A percentile compares a stretch with the other conserved stretches of the same genome.
Evolutionary conservation across 2,329 filamentous ascomycete genomes (phyloP).

Genomic region (Aspergillus sclerotialis): DNA sequence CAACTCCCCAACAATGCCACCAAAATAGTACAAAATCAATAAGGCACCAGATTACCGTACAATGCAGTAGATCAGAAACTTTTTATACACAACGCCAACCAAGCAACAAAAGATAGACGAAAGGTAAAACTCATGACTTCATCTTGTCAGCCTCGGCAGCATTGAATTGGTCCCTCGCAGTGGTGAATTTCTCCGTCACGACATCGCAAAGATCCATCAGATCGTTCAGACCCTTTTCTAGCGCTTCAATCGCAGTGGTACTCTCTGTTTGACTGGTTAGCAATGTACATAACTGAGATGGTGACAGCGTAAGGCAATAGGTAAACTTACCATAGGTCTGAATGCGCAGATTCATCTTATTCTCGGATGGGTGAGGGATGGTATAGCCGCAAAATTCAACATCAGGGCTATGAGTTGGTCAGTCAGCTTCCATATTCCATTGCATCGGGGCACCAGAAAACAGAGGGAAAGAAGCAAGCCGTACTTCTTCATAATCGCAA

Average conservation of each 20-base stretch:
- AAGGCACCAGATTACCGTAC: no score
- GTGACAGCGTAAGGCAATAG: neutral
- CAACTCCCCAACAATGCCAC: slow-evolving; percentile 1
- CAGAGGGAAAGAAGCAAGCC: slow-evolving; percentile 19
- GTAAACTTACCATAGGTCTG: slow-evolving; percentile 78
- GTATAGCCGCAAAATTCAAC: slow-evolving; percentile 98
- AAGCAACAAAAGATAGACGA: slow-evolving; percentile 7
- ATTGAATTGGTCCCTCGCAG: slow-evolving; percentile 57
- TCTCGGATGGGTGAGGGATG: slow-evolving; percentile 91
- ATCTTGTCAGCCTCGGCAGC: slow-evolving; percentile 28
- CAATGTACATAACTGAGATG: neutral
- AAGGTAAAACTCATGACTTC: slow-evolving; percentile 16
- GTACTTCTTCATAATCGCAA: slow-evolving; percentile 99
- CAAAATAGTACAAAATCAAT: no score
- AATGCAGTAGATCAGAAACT: neutral
- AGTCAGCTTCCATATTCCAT: no score
- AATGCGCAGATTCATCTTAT: slow-evolving; percentile 94
- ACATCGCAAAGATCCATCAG: slow-evolving; percentile 89
- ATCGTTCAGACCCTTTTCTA: slow-evolving; percentile 85
- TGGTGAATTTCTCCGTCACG: slow-evolving; percentile 80
- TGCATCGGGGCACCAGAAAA: slow-evolving; percentile 1
- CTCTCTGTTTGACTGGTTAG: slow-evolving; percentile 44
- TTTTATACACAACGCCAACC: slow-evolving; percentile 15
- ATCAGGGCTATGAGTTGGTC: slow-evolving; percentile 67
- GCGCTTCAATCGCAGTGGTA: slow-evolving; percentile 71